Percentiles rank a stretch among this genome's conserved stretches.
phyloP scores from a whole-genome alignment of 2,329 filamentous ascomycete species.

The Furcasterigmium sp. region DNA sequence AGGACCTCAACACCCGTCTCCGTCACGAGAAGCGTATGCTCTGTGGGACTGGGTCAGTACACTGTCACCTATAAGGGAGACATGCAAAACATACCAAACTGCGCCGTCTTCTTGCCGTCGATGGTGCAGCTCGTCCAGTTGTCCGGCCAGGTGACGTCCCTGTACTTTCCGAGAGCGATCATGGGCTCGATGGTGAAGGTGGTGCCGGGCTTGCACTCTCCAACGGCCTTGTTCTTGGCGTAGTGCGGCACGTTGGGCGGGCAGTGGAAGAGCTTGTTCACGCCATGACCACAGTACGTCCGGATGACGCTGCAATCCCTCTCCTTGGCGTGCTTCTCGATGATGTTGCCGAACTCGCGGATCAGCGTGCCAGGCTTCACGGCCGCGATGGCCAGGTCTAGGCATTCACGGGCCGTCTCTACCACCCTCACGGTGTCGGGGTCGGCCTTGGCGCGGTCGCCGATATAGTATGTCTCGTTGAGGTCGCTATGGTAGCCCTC shows the following conservation, averaged over 20 bases:
- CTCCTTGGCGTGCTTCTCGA: conserved; percentile 90
- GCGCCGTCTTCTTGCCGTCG: conserved; percentile 84
- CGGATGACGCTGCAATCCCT: conserved; percentile 85
- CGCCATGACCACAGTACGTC: conserved; percentile 93
- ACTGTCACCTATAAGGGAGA: not conserved
- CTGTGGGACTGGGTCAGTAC: conserved; percentile 26
- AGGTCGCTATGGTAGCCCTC: conserved; percentile 93
- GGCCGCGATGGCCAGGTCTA: conserved; percentile 84
- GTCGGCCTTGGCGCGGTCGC: conserved; percentile 77
- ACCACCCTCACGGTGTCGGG: conserved; percentile 85
- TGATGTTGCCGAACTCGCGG: conserved; percentile 87
- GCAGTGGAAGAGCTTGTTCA: conserved; percentile 90
- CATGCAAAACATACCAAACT: conserved; percentile 66
- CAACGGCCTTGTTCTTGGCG: conserved; percentile 96
- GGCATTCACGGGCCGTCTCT: conserved; percentile 81
- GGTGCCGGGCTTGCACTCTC: conserved; percentile 92
- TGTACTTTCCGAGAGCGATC: conserved; percentile 88
- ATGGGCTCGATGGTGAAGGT: conserved; percentile 99
- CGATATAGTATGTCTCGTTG: conserved; percentile 98
- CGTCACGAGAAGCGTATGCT: conserved; percentile 80
- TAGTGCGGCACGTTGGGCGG: conserved; percentile 96
- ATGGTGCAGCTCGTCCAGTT: conserved; percentile 96
- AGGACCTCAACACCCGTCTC: conserved; percentile 77
- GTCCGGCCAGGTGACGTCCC: conserved; percentile 95
- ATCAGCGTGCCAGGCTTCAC: conserved; percentile 93